phyloP scores from a whole-genome alignment of 495 filamentous ascomycete species.

The Lasiosphaeria hispida region DNA sequence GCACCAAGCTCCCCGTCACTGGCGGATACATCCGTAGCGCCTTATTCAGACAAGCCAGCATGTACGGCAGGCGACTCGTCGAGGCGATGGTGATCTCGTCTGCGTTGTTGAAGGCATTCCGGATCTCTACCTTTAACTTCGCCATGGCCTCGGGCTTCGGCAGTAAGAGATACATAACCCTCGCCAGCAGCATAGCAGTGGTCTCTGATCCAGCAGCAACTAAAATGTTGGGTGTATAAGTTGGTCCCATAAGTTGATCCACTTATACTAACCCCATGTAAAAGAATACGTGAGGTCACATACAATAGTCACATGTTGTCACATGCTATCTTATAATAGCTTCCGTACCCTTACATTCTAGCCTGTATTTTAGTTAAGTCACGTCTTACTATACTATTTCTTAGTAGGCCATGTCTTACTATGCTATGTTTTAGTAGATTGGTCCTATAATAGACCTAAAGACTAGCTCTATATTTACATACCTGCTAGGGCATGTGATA shows the following conservation, averaged over 20 bases:
- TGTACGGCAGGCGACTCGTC: conserved; percentile 45
- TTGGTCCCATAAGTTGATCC: not conserved
- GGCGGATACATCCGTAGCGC: conserved; percentile 32
- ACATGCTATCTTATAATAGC: no score
- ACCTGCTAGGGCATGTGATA: not conserved
- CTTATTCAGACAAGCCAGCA: conserved; percentile 49
- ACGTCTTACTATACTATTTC: no score
- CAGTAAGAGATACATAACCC: conserved; percentile 49
- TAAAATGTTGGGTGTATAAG: not conserved
- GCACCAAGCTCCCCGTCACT: conserved; percentile 18
- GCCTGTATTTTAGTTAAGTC: no score
- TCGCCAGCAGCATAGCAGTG: conserved; percentile 52
- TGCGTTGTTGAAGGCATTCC: conserved; percentile 45
- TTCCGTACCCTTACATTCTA: no score
- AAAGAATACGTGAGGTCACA: no score
- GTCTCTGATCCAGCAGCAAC: conserved; percentile 53
- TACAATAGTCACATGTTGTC: no score
- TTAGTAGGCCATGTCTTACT: no score
- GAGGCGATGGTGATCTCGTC: conserved; percentile 50
- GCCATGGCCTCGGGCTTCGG: conserved; percentile 37
- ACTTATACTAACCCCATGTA: not conserved
- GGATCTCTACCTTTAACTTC: conserved; percentile 53
- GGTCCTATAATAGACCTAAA: no score
- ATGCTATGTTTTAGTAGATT: no score
- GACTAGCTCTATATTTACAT: no score